Conservation (phyloP, 352 stramenopile species). For the Bremia lactucae region DNA sequence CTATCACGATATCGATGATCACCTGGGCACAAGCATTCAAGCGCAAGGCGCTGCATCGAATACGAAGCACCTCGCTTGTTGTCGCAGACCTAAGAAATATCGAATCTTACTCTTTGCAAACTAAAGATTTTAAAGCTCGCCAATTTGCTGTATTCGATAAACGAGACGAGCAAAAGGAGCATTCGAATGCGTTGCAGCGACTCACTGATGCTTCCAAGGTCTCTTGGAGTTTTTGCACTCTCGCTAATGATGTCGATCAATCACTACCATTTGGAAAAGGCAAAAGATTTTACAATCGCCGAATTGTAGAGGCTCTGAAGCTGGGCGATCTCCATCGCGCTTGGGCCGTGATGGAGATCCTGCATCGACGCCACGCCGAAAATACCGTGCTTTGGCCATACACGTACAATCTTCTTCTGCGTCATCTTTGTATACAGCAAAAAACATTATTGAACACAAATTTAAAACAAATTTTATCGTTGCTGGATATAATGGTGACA, state of each 20-base stretch:
- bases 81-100: background rate
- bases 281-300: constrained; percentile 38
- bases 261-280: constrained; percentile 17
- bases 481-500: constrained; percentile 43
- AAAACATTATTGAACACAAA: constrained; percentile 21
- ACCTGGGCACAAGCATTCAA: too few relatives aligned
- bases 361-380: constrained; percentile 12
- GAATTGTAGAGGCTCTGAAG: constrained; percentile 22
- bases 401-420: constrained; percentile 54
- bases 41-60: constrained; percentile 7
- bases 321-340: constrained; percentile 20
- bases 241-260: constrained; percentile 8
- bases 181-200: constrained; percentile 3
- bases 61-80: background rate
- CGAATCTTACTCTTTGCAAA: background rate
- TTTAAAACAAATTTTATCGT: constrained; percentile 28
- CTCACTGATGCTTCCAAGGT: constrained; percentile 8
- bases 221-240: constrained; percentile 10
- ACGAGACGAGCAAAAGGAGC: constrained; percentile 1
- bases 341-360: constrained; percentile 17
- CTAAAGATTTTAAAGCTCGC: constrained; percentile 3
- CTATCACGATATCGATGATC: too few relatives aligned
- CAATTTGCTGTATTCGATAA: constrained; percentile 10
- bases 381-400: constrained; percentile 24
- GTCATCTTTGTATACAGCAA: constrained; percentile 30